Conservation (phyloP, 352 stramenopile species). For the Phytophthora megakarya region DNA sequence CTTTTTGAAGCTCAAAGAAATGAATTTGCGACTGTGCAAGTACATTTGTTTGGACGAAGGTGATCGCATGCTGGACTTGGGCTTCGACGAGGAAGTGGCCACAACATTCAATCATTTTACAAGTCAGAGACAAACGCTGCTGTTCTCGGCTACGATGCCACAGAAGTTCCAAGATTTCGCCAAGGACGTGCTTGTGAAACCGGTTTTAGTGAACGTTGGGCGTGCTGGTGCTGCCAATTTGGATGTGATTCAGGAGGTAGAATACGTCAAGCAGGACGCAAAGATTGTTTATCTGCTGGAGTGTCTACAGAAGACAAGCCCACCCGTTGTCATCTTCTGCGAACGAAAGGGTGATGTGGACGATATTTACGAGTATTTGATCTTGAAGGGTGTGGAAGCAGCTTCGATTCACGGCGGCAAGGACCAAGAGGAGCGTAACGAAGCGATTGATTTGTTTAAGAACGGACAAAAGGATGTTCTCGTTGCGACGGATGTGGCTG, state of each 20-base stretch:
- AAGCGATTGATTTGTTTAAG: conserved; percentile 97
- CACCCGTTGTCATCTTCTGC: conserved; percentile 98
- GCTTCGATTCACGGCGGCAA: conserved; percentile 98
- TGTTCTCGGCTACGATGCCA: conserved; percentile 99
- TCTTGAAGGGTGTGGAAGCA: conserved; percentile 96
- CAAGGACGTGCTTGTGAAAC: conserved; percentile 94
- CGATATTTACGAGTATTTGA: conserved; percentile 99
- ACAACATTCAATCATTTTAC: conserved; percentile 99
- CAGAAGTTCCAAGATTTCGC: conserved; percentile 99
- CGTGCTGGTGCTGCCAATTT: conserved; percentile 97
- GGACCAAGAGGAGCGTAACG: conserved; percentile 97
- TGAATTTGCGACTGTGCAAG: conserved; percentile 95
- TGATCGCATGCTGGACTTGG: conserved; percentile 98
- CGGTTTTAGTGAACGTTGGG: conserved; percentile 98
- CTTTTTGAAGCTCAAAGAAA: conserved; percentile 95
- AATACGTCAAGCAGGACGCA: conserved; percentile 98
- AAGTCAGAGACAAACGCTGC: conserved; percentile 96
- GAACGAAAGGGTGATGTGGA: conserved; percentile 97
- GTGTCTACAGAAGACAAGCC: conserved; percentile 98
- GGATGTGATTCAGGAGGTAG: conserved; percentile 99
- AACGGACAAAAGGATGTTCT: conserved; percentile 95
- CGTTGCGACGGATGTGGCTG: conserved; percentile 98
- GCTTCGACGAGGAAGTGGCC: conserved; percentile 92
- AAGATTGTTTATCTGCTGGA: conserved; percentile 99
- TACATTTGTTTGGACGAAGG: conserved; percentile 99